These are phyloP conservation scores for Fistulina hepatica DNA, from an alignment of 1,284 basidiomycete genomes.

Conservation along the genomic window DNA sequence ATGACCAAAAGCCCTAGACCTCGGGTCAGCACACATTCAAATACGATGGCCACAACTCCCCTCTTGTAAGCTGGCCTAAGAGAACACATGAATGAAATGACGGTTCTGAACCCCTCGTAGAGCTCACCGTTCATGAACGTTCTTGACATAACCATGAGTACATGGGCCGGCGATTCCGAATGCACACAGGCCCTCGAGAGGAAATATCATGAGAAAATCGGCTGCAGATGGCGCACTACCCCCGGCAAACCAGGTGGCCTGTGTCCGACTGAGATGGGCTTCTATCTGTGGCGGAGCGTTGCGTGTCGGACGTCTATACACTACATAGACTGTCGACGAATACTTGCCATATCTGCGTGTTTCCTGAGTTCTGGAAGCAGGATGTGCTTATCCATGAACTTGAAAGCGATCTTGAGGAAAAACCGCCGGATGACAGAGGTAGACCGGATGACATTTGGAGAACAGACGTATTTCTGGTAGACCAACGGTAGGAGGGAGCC, in stretches of 20 bases:
- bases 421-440: constrained; percentile 29
- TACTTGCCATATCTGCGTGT: constrained; percentile 23
- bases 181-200: constrained; percentile 20
- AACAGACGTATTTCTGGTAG: constrained; percentile 25
- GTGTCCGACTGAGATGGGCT: constrained; percentile 22
- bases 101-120: background rate
- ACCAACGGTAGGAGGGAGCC: constrained; percentile 31
- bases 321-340: background rate
- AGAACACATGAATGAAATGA: background rate
- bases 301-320: background rate
- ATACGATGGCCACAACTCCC: too few species aligned
- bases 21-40: too few species aligned
- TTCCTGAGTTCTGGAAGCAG: constrained; percentile 25
- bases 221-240: constrained; percentile 28
- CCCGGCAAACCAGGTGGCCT: constrained; percentile 32
- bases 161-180: background rate
- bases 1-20: too few species aligned
- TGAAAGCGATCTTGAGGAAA: constrained; percentile 21
- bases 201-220: constrained; percentile 32
- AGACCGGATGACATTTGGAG: constrained; percentile 22
- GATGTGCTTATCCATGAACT: constrained; percentile 19
- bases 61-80: too few species aligned
- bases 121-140: background rate
- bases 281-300: constrained; percentile 25
- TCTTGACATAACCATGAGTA: background rate